Evolutionary conservation across 2,329 filamentous ascomycete genomes (phyloP), one percentile per base, ranked within the genome.

Genomic region (Leptographium radiaticola): DNA sequence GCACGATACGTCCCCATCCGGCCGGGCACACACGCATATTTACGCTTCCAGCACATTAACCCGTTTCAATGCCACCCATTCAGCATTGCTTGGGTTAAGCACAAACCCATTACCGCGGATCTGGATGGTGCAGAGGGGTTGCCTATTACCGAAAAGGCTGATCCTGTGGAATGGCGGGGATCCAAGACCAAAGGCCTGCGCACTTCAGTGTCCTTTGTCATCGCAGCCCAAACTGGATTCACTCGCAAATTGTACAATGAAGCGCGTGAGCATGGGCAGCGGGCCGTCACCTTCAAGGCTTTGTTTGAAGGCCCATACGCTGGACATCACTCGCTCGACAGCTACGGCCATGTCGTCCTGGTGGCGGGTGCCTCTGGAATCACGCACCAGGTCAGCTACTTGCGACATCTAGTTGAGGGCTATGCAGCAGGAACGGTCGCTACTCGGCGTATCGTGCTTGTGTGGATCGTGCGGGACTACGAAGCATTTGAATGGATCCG

Each of bases 321-420:
- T 6, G 84, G 84, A 44, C 84, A 89, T 64, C 86, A 95, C 68
- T 83, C 82, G 57, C 83, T 97, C 59, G 84, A 89, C 68, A 96
- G 90, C 9, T 97, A 96, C 68, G 91, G 93, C 42, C 93, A 94
- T 45, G 83, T 84, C 46, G 80, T 98, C 58, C 83, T 98, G 54
- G 89, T 96, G 65, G 90, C 91, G 13, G 90, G 89, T 54, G 88
- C 91, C 55, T 89, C 93, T 6, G 93, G 93, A 58, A 97, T 98
- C 69, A 95, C 91, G 1, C 91, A 97, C 67, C 89, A 95, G 66
- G 80, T 97, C 34, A 87, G 89, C 38, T 95, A 94, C 67, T 78
- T 96, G 10, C 84, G 83, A 53, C 84, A 93, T 51, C 73, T 91
- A 6, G 77, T 91, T 55, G 71, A 81, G 53, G 85, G 85, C 5